phyloP scores from a whole-genome alignment of 345 rosid species.

The Linum lewisii region DNA sequence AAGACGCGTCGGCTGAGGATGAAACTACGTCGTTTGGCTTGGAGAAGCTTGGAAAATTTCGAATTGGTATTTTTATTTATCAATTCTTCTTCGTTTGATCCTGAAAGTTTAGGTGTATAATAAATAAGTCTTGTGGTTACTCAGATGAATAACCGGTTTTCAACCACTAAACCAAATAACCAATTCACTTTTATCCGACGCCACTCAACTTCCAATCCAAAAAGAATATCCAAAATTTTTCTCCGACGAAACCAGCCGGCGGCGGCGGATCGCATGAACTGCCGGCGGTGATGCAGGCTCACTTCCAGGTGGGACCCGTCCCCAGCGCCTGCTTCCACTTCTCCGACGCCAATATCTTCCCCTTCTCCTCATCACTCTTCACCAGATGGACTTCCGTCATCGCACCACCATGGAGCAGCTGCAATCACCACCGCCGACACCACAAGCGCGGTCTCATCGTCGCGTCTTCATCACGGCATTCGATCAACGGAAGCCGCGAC shows the following conservation, averaged over 20 bases:
- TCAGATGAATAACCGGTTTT: no score
- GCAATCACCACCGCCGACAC: constrained; percentile 19
- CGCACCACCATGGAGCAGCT: constrained; percentile 9
- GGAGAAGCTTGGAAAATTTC: no score
- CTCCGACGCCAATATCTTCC: constrained; percentile 29
- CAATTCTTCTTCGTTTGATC: no score
- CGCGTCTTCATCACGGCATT: constrained; percentile 26
- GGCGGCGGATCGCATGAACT: constrained; percentile 15
- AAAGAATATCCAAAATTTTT: no score
- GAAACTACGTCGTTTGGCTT: not conserved
- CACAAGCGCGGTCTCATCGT: constrained; percentile 27
- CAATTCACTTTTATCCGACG: no score
- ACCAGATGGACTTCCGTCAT: constrained; percentile 4
- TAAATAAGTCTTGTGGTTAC: no score
- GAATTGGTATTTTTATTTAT: no score
- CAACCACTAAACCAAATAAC: no score
- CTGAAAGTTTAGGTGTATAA: no score
- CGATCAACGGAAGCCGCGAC: constrained; percentile 37
- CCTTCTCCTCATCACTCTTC: constrained; percentile 13
- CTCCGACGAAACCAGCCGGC: not conserved
- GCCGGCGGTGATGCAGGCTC: constrained; percentile 47
- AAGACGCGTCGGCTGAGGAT: not conserved
- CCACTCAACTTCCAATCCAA: no score
- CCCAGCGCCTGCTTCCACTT: constrained; percentile 18
- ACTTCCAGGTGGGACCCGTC: constrained; percentile 58